A percentile compares a stretch with the other conserved stretches of the same genome.
phyloP scores from a whole-genome alignment of 2,329 filamentous ascomycete genomes.

The Phoma sp. region DNA sequence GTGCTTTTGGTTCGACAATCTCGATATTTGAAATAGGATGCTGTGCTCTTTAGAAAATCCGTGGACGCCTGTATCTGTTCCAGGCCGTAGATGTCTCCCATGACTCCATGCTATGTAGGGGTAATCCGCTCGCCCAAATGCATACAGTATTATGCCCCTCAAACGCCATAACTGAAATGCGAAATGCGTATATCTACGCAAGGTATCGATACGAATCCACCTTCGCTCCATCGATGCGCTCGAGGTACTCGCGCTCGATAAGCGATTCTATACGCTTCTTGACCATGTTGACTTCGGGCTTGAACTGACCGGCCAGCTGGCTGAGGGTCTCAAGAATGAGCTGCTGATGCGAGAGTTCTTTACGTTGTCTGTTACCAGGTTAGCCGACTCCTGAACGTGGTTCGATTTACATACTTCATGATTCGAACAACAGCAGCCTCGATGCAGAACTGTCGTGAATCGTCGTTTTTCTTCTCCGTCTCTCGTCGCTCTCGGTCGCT shows the following conservation, averaged over 20 bases:
- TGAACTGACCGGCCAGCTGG: conserved; percentile 73
- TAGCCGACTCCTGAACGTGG: conserved; percentile 13
- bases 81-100: not conserved
- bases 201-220: conserved; percentile 73
- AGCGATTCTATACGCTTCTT: conserved; percentile 82
- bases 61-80: conserved; percentile 1
- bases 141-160: conserved; percentile 8
- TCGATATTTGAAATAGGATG: not conserved
- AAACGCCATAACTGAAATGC: conserved; percentile 13
- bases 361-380: conserved; percentile 66
- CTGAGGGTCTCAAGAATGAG: conserved; percentile 74
- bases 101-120: conserved; percentile 16
- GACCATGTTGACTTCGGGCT: conserved; percentile 76
- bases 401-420: conserved; percentile 73
- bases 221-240: conserved; percentile 71
- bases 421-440: conserved; percentile 81
- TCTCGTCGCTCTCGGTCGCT: conserved; percentile 69
- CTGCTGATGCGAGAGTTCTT: conserved; percentile 71
- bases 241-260: conserved; percentile 78
- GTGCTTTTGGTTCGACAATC: not conserved
- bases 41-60: not conserved
- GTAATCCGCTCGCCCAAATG: conserved; percentile 15
- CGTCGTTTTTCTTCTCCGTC: conserved; percentile 78
- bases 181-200: conserved; percentile 55
- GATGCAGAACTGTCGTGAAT: conserved; percentile 72